Evolutionary conservation across 2,329 filamentous ascomycete genomes (phyloP), one percentile per base, ranked within the genome.

Genomic region (Aspergillus novoparasiticus): DNA sequence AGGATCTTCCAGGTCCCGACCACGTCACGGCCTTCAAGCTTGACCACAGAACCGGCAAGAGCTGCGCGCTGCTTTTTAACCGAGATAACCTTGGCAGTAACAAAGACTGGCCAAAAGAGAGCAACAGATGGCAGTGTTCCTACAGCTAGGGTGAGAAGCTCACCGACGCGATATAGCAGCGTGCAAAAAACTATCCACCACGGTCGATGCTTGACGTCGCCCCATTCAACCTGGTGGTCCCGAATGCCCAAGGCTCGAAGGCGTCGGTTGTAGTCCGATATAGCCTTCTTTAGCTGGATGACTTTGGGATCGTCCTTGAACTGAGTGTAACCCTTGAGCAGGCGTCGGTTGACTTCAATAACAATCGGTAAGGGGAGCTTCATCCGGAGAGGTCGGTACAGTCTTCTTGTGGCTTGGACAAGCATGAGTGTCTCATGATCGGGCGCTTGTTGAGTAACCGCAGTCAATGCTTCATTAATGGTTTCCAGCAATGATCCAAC

Each of bases 391-490:
- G 93, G 92, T 73, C 96, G 97, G 81, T 99, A 99, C 30, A 99
- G 84, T 57, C 95, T 88, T 65, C 95, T 88, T 8, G 94, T 94
- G 41, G 94, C 94, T 85, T 98, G 95, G 63, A 98, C 96, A 69
- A 87, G 85, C 94, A 97, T 97, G 23, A 98, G 84, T 3, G 94
- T 98, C 72, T 98, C 94, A 78, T 97, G 97, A 78, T 98, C 93
- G 2, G 94, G 94, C 41, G 92, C 89, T 19, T 92, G 94, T 43
- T 97, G 93, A 4, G 94, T 98, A 61, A 98, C 95, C 2, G 94
- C 87, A 66, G 91, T 89, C 55, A 98, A 85, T 41, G 90, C 87
- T 74, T 96, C 89, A 73, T 96, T 93, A 55, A 97, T 91, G 60
- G 88, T 93, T 71, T 97, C 92, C 60, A 99, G 83, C 50, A 97